Percentiles rank a stretch among this genome's conserved stretches.
These are phyloP conservation scores for Verticillium longisporum DNA, from an alignment of 2,329 filamentous ascomycete species.

Conservation along the genomic window DNA sequence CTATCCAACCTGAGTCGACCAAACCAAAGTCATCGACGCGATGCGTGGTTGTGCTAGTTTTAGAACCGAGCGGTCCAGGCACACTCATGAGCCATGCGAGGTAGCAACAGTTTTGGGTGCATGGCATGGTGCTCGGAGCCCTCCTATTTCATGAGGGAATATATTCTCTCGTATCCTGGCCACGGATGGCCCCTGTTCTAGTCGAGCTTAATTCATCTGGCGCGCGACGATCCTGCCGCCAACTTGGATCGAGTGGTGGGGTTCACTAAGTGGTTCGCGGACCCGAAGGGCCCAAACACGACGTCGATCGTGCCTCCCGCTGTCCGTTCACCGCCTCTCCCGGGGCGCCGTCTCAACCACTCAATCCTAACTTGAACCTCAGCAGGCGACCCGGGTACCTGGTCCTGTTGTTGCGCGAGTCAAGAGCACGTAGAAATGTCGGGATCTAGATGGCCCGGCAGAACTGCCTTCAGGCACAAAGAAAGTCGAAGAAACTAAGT, in stretches of 20 bases:
- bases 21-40: background rate
- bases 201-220: background rate
- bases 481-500: too few relatives aligned
- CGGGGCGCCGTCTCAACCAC: background rate
- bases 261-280: background rate
- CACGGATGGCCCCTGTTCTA: background rate
- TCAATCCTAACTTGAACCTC: background rate
- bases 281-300: background rate
- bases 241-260: background rate
- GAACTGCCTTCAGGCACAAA: background rate
- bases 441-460: background rate
- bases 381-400: background rate
- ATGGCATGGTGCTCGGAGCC: background rate
- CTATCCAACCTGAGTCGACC: background rate
- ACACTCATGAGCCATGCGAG: background rate
- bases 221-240: background rate
- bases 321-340: background rate
- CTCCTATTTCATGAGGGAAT: background rate
- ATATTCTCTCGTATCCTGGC: background rate
- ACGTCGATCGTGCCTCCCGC: background rate
- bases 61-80: background rate
- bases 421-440: background rate
- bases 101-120: background rate
- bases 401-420: background rate
- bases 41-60: background rate